phyloP scores from a whole-genome alignment of 768 basidiomycete genomes.

The Lactarius trivialis region DNA sequence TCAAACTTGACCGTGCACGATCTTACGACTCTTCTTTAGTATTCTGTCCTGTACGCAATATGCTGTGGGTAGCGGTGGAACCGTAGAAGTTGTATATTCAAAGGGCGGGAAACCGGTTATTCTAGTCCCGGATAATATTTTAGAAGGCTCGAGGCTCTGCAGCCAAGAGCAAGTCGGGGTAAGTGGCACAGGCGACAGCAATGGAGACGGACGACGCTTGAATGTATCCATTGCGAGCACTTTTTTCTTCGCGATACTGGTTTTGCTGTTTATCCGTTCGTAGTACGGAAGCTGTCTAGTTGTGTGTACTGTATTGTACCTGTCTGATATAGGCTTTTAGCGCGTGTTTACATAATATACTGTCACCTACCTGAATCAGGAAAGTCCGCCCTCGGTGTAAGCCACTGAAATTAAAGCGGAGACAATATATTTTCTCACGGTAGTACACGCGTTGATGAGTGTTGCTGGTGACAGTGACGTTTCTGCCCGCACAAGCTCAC shows the following conservation, averaged over 20 bases:
- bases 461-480: constrained; percentile 4
- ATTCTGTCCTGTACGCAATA: constrained; percentile 61
- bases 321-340: background rate
- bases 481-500: constrained; percentile 21
- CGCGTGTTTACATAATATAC: background rate
- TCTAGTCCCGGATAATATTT: constrained; percentile 38
- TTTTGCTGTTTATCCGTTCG: background rate
- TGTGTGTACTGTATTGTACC: background rate
- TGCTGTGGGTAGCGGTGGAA: constrained; percentile 60
- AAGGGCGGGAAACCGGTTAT: constrained; percentile 56
- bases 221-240: background rate
- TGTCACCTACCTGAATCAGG: background rate
- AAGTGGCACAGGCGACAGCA: background rate
- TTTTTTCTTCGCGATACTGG: background rate
- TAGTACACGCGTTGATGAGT: constrained; percentile 7
- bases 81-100: constrained; percentile 54
- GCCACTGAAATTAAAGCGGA: constrained; percentile 11
- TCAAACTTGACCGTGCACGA: background rate
- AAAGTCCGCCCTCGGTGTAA: background rate
- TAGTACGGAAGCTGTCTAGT: background rate
- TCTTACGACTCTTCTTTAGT: constrained; percentile 31
- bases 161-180: background rate
- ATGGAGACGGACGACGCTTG: background rate
- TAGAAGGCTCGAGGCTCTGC: constrained; percentile 37
- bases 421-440: constrained; percentile 7